Base-by-base conservation (phyloP, 441 rosid species). In the Croton laevigatus region DNA sequence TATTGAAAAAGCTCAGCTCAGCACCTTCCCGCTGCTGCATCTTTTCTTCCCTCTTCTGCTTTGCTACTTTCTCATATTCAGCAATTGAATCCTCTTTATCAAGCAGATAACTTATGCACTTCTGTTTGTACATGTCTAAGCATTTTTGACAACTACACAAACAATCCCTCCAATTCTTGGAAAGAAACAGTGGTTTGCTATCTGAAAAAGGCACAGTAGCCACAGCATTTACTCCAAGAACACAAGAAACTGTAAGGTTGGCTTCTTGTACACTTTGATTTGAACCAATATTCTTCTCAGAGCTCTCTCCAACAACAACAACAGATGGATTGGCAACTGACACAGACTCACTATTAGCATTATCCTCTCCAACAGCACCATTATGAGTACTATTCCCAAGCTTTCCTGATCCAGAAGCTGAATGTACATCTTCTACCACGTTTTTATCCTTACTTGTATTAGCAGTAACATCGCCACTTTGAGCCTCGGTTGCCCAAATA, bases 1-100 rank as follows among this genome's bases (percentile, higher is more conserved):
- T 86, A 65, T 87, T 83, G 58, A 95, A 71, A 75, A 89, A 83
- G 66, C 68, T 87, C 75, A 79, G 69, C 78, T 88, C 90, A 67
- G 81, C 92, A 48, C 88, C 96, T 66, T 91, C 96, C 71, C 83
- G 91, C 79, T 89, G 79, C 87, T 86, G 93, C 87, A 87, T 71
- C 77, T 93, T 93, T 81, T 95, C 93, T 77, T 87, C 91, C 80
- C 99, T 89, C 80, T 81, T 95, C 84, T 84, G 88, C 80, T 91
- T 93, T 44, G 95, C 97, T 73, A 78, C 83, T 59, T 83, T 86
- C 83, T 95, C 98, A 64, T 95, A 93, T 72, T 93, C 99, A 23
- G 79, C 86, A 70, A 95, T 93, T 1, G 97, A 85, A 73, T 91
- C 99, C 69, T 91, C 99, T 79, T 76, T 83, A 67, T 89, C 97